Conservation (phyloP, 306 rosid species). For the Cucumis sativus region DNA sequence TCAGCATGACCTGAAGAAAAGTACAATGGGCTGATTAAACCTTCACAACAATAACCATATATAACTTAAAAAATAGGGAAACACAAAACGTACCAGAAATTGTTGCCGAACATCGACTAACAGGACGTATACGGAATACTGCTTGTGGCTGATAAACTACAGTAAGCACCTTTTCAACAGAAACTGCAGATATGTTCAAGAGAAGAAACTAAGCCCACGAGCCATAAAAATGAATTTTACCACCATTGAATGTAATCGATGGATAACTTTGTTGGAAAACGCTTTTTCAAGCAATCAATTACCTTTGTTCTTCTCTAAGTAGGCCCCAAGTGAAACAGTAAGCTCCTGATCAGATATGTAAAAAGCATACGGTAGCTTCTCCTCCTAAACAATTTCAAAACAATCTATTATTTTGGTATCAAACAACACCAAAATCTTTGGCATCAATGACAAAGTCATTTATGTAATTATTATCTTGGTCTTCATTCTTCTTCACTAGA, state of each 20-base stretch:
- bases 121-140: slow-evolving; percentile 71
- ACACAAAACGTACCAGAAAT: slow-evolving; percentile 54
- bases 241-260: background rate
- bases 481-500: too few species aligned
- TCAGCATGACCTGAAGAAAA: slow-evolving; percentile 65
- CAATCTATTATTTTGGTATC: background rate
- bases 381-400: slow-evolving; percentile 43
- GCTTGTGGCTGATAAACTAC: slow-evolving; percentile 97
- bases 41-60: background rate
- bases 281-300: slow-evolving; percentile 3
- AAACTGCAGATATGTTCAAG: slow-evolving; percentile 38
- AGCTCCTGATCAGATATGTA: slow-evolving; percentile 76
- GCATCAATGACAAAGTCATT: too few species aligned
- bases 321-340: slow-evolving; percentile 48
- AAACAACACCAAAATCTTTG: background rate
- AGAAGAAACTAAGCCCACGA: background rate
- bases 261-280: background rate
- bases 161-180: slow-evolving; percentile 83
- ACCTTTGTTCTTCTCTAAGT: slow-evolving; percentile 78
- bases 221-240: background rate
- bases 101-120: slow-evolving; percentile 82
- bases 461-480: too few species aligned
- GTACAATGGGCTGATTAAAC: background rate
- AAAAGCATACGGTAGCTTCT: slow-evolving; percentile 80
- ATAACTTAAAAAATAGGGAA: background rate